These are phyloP conservation scores for Anaeramoeba flamelloides DNA, from an alignment of 78 protist species.

Conservation along the genomic window DNA sequence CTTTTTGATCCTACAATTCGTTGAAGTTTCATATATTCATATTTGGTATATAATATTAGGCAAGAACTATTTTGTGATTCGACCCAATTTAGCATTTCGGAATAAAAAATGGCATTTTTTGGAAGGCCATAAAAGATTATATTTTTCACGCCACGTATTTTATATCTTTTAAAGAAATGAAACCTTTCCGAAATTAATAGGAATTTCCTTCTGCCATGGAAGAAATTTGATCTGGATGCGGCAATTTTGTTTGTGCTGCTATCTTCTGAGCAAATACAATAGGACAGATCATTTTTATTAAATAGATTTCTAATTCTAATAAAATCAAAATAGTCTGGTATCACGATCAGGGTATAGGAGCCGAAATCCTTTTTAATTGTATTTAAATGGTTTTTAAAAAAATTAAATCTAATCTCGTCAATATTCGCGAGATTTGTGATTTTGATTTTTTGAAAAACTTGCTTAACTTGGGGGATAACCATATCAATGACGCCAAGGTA, in stretches of 20 bases:
- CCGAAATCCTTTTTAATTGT: background rate
- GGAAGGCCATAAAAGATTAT: slow-evolving; percentile 35
- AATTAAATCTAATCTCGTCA: background rate
- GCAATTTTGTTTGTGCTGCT: background rate
- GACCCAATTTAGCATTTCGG: slow-evolving; percentile 31
- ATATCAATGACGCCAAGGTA: background rate
- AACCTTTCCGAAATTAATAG: slow-evolving; percentile 26
- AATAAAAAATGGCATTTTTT: slow-evolving; percentile 15
- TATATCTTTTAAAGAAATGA: slow-evolving; percentile 18
- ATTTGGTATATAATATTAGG: background rate
- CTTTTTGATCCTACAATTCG: slow-evolving; percentile 4
- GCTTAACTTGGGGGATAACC: background rate
- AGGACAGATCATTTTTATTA: background rate
- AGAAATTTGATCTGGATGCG: background rate
- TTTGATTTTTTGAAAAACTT: background rate
- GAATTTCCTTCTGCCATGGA: background rate
- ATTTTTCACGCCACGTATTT: slow-evolving; percentile 21
- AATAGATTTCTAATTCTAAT: slow-evolving; percentile 28
- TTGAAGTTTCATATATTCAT: background rate
- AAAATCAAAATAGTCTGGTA: slow-evolving; percentile 50
- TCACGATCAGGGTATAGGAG: slow-evolving; percentile 19
- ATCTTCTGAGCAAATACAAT: slow-evolving; percentile 17
- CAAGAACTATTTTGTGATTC: background rate
- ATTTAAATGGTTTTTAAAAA: background rate
- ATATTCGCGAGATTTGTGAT: background rate